A percentile compares a stretch with the other conserved stretches of the same genome.
Evolutionary conservation across 208 protist species (phyloP).

Genomic region (Crithidia acanthocephali): DNA sequence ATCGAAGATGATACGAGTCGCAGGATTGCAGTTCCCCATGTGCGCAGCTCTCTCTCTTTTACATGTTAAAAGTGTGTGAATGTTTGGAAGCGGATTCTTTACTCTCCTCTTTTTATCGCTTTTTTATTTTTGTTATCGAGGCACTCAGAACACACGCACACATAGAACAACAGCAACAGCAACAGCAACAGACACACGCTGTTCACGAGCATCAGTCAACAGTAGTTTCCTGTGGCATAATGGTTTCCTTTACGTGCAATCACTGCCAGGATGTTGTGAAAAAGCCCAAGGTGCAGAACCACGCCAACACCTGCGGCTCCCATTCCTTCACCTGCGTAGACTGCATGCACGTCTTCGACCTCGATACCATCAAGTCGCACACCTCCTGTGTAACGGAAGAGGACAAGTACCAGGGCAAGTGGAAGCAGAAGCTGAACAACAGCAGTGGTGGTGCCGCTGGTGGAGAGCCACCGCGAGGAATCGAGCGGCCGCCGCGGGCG

Average conservation of each 20-base stretch:
- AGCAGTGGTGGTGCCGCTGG: constrained; percentile 9
- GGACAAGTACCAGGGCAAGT: constrained; percentile 90
- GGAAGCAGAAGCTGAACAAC: constrained; percentile 48
- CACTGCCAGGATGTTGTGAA: constrained; percentile 90
- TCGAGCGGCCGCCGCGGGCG: constrained; percentile 40
- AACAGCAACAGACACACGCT: too few relatives aligned
- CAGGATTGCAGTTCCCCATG: too few relatives aligned
- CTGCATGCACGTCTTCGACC: constrained; percentile 87
- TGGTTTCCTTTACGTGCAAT: constrained; percentile 92
- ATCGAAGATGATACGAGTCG: too few relatives aligned
- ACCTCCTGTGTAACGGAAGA: constrained; percentile 84
- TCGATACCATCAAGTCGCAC: constrained; percentile 76
- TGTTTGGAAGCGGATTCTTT: too few relatives aligned
- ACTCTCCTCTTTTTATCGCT: too few relatives aligned
- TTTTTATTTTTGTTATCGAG: too few relatives aligned
- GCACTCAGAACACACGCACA: too few relatives aligned
- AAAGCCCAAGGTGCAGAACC: constrained; percentile 85
- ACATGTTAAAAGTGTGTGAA: too few relatives aligned
- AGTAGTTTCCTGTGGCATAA: too few relatives aligned
- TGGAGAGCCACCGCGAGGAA: constrained; percentile 5
- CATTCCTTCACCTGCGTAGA: constrained; percentile 87
- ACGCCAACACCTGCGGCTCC: constrained; percentile 58
- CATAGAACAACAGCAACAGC: too few relatives aligned
- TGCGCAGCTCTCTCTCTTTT: too few relatives aligned
- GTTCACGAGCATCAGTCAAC: too few relatives aligned